Percentiles rank a stretch among this genome's conserved stretches.
Evolutionary conservation across 176 grass and related monocot genomes (phyloP).

Genomic region (Oryza glumipatula): DNA sequence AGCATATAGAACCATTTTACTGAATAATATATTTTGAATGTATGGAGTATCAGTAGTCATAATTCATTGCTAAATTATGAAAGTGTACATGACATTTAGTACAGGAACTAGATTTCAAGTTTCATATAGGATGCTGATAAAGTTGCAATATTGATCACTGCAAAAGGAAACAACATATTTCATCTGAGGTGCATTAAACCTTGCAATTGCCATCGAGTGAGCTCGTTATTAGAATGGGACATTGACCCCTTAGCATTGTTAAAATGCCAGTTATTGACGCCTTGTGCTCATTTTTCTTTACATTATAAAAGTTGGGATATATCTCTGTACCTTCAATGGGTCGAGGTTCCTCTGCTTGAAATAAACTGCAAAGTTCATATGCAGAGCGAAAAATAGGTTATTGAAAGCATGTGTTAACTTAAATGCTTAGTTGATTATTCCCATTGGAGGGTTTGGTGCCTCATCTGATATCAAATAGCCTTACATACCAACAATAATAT

Average conservation of each 20-base stretch:
- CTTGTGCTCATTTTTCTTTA: slow-evolving; percentile 23
- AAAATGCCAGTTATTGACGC: slow-evolving; percentile 34
- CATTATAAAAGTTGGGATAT: slow-evolving; percentile 1
- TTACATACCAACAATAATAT: no score
- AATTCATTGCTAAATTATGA: neutral
- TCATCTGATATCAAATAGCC: no score
- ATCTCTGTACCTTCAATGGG: slow-evolving; percentile 6
- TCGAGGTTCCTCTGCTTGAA: slow-evolving; percentile 14
- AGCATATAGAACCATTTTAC: neutral
- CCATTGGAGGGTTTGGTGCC: neutral
- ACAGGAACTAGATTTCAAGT: no score
- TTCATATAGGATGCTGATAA: neutral
- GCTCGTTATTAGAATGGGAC: slow-evolving; percentile 37
- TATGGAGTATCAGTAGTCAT: neutral
- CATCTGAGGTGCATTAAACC: slow-evolving; percentile 17
- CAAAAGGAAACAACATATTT: neutral
- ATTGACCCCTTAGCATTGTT: slow-evolving; percentile 15
- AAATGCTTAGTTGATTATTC: neutral
- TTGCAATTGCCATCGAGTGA: slow-evolving; percentile 51
- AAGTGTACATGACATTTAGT: neutral
- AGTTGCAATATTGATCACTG: neutral
- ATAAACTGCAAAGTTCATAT: slow-evolving; percentile 9
- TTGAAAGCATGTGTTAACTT: neutral
- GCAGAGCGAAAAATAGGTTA: neutral
- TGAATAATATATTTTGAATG: neutral